Percentiles rank a stretch among this genome's conserved stretches.
Evolutionary conservation across 1,284 basidiomycete species (phyloP).

Genomic region (Tilletia walkeri): DNA sequence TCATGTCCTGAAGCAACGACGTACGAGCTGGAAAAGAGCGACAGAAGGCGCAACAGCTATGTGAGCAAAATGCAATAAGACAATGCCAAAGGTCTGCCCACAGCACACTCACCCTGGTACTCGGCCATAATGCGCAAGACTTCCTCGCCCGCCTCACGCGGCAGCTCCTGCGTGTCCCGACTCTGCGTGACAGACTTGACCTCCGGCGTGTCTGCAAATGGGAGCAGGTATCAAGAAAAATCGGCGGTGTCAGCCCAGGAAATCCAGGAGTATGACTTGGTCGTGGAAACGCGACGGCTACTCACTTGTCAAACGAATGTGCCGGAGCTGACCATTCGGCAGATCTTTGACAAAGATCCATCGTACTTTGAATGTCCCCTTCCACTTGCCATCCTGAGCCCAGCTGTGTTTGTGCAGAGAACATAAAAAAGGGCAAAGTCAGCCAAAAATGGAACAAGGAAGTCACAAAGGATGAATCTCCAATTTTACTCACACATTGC

Average conservation of each 20-base stretch:
- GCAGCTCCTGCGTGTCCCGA: slow-evolving; percentile 53
- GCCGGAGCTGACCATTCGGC: slow-evolving; percentile 48
- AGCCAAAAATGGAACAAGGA: no score
- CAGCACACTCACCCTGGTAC: slow-evolving; percentile 30
- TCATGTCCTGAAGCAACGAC: slow-evolving; percentile 34
- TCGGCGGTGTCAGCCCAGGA: background rate
- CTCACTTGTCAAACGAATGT: slow-evolving; percentile 34
- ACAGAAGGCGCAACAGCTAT: background rate
- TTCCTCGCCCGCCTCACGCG: slow-evolving; percentile 37
- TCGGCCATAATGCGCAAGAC: slow-evolving; percentile 46
- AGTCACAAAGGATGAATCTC: no score
- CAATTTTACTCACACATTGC: slow-evolving; percentile 22
- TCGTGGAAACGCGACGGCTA: background rate
- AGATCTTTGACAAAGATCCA: slow-evolving; percentile 55
- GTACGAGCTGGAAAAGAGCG: slow-evolving; percentile 11
- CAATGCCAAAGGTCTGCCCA: background rate
- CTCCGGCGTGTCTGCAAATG: slow-evolving; percentile 40
- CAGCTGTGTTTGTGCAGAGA: slow-evolving; percentile 29
- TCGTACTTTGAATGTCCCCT: slow-evolving; percentile 51
- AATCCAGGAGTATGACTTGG: background rate
- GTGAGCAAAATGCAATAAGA: background rate
- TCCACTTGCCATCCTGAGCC: slow-evolving; percentile 55
- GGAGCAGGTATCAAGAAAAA: background rate
- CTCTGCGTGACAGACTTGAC: slow-evolving; percentile 52
- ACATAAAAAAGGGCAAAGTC: background rate